Evolutionary conservation across 805 yeast species (phyloP).

Genomic region (Saturnispora bothae): DNA sequence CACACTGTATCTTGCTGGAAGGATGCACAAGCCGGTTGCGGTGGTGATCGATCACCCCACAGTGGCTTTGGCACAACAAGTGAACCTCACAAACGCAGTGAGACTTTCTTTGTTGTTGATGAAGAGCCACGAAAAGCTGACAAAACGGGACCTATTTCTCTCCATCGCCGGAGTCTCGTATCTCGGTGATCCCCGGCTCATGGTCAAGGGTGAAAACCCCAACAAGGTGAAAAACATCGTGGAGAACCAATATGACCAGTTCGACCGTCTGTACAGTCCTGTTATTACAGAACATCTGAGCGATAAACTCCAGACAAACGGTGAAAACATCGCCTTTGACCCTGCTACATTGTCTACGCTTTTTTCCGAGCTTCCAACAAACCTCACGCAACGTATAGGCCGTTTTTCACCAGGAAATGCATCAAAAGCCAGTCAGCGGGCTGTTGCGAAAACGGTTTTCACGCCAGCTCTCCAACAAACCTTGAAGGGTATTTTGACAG

Average conservation of each 20-base stretch:
- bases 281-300: conserved; percentile 35
- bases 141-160: conserved; percentile 48
- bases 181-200: conserved; percentile 81
- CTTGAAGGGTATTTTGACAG: conserved; percentile 75
- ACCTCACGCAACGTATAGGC: no score
- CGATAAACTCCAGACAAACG: conserved; percentile 15
- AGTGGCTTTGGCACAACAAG: conserved; percentile 58
- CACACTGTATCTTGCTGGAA: conserved; percentile 78
- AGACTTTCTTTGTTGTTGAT: conserved; percentile 52
- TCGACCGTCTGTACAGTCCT: conserved; percentile 68
- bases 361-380: not conserved
- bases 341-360: not conserved
- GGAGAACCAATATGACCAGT: conserved; percentile 55
- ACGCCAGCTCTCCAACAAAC: conserved; percentile 69
- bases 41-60: conserved; percentile 54
- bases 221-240: conserved; percentile 82
- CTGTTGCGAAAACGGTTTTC: conserved; percentile 47
- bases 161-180: conserved; percentile 76
- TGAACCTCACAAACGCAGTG: conserved; percentile 69
- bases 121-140: conserved; percentile 24
- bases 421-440: conserved; percentile 5
- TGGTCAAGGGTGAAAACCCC: conserved; percentile 85
- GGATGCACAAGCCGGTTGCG: conserved; percentile 89
- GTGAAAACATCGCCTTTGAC: conserved; percentile 12
- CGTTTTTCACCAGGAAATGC: not conserved